Percentiles rank a stretch among this genome's conserved stretches.
Evolutionary conservation across 1,284 basidiomycete genomes (phyloP).

Genomic region (Cutaneotrichosporon sp.): DNA sequence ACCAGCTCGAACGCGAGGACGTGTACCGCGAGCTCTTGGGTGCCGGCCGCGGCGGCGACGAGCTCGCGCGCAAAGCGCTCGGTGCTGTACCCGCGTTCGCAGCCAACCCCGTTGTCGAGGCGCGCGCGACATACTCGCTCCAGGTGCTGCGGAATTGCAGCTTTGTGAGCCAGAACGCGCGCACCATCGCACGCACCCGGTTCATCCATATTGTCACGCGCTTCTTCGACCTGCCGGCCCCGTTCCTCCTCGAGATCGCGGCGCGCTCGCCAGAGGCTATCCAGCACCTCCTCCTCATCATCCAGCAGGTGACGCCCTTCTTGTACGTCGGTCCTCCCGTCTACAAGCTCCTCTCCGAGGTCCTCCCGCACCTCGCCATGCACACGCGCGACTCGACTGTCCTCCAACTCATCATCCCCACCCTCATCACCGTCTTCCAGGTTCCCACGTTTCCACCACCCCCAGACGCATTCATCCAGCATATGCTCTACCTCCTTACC

Average conservation of each 20-base stretch:
- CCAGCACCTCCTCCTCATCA: slow-evolving; percentile 39
- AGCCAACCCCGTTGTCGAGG: slow-evolving; percentile 28
- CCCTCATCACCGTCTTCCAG: slow-evolving; percentile 35
- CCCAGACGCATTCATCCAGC: slow-evolving; percentile 33
- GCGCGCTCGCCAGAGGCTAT: slow-evolving; percentile 39
- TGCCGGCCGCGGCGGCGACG: slow-evolving; percentile 21
- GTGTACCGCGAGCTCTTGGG: slow-evolving; percentile 19
- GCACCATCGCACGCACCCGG: slow-evolving; percentile 27
- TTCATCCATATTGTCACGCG: slow-evolving; percentile 34
- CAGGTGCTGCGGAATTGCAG: slow-evolving; percentile 46
- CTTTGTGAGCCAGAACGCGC: slow-evolving; percentile 34
- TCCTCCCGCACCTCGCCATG: slow-evolving; percentile 38
- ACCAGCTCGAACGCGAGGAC: slow-evolving; percentile 39
- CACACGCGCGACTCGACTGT: slow-evolving; percentile 42
- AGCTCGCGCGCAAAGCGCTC: slow-evolving; percentile 19
- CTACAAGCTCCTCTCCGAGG: slow-evolving; percentile 24
- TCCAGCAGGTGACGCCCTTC: slow-evolving; percentile 34
- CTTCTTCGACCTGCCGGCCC: slow-evolving; percentile 40
- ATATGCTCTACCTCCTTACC: slow-evolving; percentile 39
- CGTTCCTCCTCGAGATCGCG: slow-evolving; percentile 37
- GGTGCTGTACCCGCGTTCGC: slow-evolving; percentile 38
- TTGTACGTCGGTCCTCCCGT: slow-evolving; percentile 19
- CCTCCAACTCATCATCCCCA: slow-evolving; percentile 35
- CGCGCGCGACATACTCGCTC: slow-evolving; percentile 40
- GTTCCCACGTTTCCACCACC: slow-evolving; percentile 31